Conservation (phyloP, 2,329 filamentous ascomycete species). For the Lachnellula hyalina region DNA sequence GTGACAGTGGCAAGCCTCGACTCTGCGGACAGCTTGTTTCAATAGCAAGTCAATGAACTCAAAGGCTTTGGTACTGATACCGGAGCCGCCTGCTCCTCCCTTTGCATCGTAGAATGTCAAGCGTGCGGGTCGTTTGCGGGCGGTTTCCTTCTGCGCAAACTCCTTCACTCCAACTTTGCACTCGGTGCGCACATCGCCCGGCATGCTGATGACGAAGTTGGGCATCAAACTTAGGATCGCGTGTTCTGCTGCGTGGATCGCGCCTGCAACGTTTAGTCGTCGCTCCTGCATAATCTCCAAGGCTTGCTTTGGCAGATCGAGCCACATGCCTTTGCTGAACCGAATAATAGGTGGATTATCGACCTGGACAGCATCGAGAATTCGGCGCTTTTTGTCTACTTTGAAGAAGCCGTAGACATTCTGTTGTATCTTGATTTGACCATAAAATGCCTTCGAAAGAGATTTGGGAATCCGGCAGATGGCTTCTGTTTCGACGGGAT, state of each 20-base stretch:
- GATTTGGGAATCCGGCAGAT: constrained; percentile 66
- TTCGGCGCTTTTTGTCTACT: constrained; percentile 76
- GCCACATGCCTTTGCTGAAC: constrained; percentile 87
- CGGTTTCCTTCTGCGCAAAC: constrained; percentile 64
- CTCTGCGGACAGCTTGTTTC: constrained; percentile 66
- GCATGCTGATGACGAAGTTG: constrained; percentile 83
- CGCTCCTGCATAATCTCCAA: constrained; percentile 71
- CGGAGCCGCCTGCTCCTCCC: constrained; percentile 75
- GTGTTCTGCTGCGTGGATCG: constrained; percentile 93
- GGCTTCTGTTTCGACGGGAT: constrained; percentile 85
- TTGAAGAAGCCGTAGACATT: constrained; percentile 98
- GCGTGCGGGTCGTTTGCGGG: constrained; percentile 76
- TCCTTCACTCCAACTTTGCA: constrained; percentile 89
- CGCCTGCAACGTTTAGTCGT: constrained; percentile 74
- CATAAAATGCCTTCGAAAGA: constrained; percentile 72
- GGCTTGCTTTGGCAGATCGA: constrained; percentile 77
- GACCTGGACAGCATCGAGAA: constrained; percentile 87
- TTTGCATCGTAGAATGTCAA: constrained; percentile 95
- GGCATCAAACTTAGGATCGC: constrained; percentile 82
- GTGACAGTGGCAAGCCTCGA: constrained; percentile 70
- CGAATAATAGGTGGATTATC: constrained; percentile 89
- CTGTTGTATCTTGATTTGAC: constrained; percentile 77
- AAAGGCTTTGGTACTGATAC: constrained; percentile 88
- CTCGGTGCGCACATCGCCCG: constrained; percentile 88
- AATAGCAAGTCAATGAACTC: constrained; percentile 83